Conservation (phyloP, 805 yeast genomes). For the Nakazawaea wickerhamii region DNA sequence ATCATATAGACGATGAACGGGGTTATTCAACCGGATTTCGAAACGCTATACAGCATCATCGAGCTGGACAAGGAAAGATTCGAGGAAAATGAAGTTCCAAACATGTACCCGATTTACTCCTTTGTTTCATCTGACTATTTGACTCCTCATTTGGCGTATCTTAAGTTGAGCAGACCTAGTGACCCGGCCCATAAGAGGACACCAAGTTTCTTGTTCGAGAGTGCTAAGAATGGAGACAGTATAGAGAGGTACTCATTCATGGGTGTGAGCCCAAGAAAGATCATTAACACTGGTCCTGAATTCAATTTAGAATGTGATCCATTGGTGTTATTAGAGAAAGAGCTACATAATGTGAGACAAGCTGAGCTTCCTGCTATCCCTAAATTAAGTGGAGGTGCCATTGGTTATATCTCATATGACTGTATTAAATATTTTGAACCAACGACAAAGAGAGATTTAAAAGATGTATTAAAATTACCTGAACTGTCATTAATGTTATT, state of each 20-base stretch:
- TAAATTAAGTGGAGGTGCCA: conserved; percentile 87
- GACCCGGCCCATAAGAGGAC: conserved; percentile 42
- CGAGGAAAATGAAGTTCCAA: conserved; percentile 35
- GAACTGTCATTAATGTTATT: conserved; percentile 90
- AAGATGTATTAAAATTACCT: conserved; percentile 80
- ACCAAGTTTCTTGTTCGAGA: conserved; percentile 80
- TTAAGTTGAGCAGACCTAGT: conserved; percentile 70
- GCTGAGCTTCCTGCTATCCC: conserved; percentile 82
- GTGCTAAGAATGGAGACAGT: conserved; percentile 84
- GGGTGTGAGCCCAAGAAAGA: conserved; percentile 79
- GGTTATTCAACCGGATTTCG: conserved; percentile 46
- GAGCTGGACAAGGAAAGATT: conserved; percentile 27
- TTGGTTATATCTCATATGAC: conserved; percentile 94
- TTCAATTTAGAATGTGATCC: conserved; percentile 73
- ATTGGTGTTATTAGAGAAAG: conserved; percentile 63
- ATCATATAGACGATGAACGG: conserved; percentile 7
- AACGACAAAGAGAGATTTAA: conserved; percentile 64
- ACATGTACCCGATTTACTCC: conserved; percentile 77
- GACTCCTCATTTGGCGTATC: conserved; percentile 87
- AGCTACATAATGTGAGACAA: conserved; percentile 58
- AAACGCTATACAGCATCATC: conserved; percentile 36
- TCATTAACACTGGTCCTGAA: conserved; percentile 76
- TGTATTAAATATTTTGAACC: conserved; percentile 98
- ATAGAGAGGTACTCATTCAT: conserved; percentile 88
- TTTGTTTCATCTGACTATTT: conserved; percentile 69